Percentiles rank a stretch among this genome's conserved stretches.
These are phyloP conservation scores for Selaginella tamariscina DNA, from an alignment of 75 land plant genomes.

Conservation along the genomic window DNA sequence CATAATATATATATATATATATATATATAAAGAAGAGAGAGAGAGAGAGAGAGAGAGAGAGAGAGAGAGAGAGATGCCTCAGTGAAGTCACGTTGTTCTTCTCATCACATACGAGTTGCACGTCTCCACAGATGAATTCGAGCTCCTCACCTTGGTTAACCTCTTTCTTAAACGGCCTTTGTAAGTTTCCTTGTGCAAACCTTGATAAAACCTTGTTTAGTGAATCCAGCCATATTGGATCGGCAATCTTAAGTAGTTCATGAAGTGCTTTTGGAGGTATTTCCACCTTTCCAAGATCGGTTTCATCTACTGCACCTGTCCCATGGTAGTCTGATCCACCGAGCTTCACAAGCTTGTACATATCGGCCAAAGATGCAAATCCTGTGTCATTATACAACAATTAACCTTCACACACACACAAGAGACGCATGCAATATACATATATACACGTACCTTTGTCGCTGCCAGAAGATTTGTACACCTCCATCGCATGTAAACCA, in stretches of 20 bases:
- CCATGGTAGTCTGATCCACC: conserved; percentile 96
- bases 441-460: conserved; percentile 54
- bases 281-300: conserved; percentile 52
- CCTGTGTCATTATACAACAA: conserved; percentile 21
- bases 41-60: no score
- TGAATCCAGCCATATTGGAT: conserved; percentile 58
- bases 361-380: conserved; percentile 53
- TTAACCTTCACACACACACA: background rate
- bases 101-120: no score
- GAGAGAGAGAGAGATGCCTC: no score
- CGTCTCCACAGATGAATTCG: no score
- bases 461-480: conserved; percentile 71
- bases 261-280: conserved; percentile 42
- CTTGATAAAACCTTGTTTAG: conserved; percentile 35
- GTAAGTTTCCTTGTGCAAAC: conserved; percentile 39
- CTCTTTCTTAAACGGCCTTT: conserved; percentile 21
- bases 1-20: no score
- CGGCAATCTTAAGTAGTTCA: conserved; percentile 48
- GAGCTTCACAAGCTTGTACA: conserved; percentile 55
- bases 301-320: conserved; percentile 51
- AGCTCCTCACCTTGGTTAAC: no score
- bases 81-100: no score
- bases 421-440: no score
- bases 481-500: conserved; percentile 93
- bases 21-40: no score